A percentile compares a stretch with the other conserved stretches of the same genome.
Evolutionary conservation across 2,329 filamentous ascomycete genomes (phyloP).

Genomic region (Pyricularia sp.): DNA sequence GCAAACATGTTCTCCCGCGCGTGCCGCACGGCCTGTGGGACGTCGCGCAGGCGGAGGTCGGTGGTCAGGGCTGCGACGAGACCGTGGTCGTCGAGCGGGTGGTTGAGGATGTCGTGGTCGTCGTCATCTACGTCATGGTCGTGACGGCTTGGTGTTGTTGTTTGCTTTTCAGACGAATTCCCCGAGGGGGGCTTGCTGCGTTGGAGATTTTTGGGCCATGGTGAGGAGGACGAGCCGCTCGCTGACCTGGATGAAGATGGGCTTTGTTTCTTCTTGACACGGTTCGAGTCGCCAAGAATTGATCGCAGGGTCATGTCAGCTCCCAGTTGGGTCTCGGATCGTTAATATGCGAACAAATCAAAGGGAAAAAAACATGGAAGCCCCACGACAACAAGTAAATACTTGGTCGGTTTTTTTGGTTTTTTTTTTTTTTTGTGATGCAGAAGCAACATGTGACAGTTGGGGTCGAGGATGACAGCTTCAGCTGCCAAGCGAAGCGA

Average conservation of each 20-base stretch:
- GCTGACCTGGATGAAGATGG: slow-evolving; percentile 1
- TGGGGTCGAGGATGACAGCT: not conserved
- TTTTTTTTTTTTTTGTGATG: not conserved
- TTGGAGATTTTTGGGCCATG: slow-evolving; percentile 9
- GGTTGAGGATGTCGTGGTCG: slow-evolving; percentile 24
- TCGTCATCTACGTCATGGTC: slow-evolving; percentile 13
- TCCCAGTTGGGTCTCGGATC: not conserved
- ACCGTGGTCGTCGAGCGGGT: slow-evolving; percentile 45
- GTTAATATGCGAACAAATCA: not conserved
- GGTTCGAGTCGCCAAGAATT: slow-evolving; percentile 10
- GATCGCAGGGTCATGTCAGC: slow-evolving; percentile 11
- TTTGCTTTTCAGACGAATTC: not conserved
- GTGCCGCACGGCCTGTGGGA: slow-evolving; percentile 51
- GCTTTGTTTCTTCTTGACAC: slow-evolving; percentile 9
- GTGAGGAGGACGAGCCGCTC: slow-evolving; percentile 6
- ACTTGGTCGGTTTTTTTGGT: not conserved
- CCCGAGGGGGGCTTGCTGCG: slow-evolving; percentile 8
- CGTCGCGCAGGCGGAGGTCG: slow-evolving; percentile 44
- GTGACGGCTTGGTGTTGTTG: slow-evolving; percentile 7
- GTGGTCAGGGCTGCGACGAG: slow-evolving; percentile 39
- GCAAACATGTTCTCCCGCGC: slow-evolving; percentile 51
- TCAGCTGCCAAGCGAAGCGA: not conserved
- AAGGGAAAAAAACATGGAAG: not conserved
- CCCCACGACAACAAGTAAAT: not conserved
- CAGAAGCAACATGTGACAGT: not conserved